Percentiles rank a stretch among this genome's conserved stretches.
phyloP scores from a whole-genome alignment of 2,329 filamentous ascomycete genomes.

The Delphinella strobiligena region DNA sequence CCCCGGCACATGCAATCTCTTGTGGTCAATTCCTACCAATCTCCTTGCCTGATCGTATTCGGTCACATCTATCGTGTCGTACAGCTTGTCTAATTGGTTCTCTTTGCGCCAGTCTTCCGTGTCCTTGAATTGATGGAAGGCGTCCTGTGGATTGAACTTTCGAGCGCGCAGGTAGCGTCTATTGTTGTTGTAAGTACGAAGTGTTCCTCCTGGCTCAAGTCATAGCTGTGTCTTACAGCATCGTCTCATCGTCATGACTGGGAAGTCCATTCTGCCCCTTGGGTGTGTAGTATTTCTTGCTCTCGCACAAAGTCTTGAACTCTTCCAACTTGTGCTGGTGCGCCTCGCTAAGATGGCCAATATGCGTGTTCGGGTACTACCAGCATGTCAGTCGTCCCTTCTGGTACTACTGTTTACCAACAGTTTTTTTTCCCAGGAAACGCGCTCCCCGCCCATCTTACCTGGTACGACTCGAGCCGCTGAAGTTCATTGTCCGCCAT shows the following conservation, averaged over 20 bases:
- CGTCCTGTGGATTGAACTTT: conserved; percentile 66
- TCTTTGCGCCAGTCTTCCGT: conserved; percentile 79
- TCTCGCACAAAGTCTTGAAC: conserved; percentile 59
- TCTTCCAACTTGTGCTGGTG: conserved; percentile 55
- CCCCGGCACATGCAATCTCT: background rate
- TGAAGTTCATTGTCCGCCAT: conserved; percentile 13
- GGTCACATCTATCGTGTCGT: conserved; percentile 73
- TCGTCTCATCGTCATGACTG: conserved; percentile 61
- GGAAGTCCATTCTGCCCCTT: conserved; percentile 24
- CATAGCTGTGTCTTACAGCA: conserved; percentile 61
- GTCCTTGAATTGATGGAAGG: conserved; percentile 71
- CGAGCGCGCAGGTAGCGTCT: conserved; percentile 80
- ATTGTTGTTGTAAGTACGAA: conserved; percentile 2
- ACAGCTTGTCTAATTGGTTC: conserved; percentile 66
- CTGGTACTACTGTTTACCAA: background rate
- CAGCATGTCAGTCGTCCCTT: conserved; percentile 1
- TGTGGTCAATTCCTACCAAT: conserved; percentile 43
- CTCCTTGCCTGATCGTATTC: conserved; percentile 70
- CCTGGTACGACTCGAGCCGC: conserved; percentile 19
- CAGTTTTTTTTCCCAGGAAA: background rate
- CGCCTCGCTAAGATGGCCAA: conserved; percentile 59
- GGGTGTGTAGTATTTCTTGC: conserved; percentile 52
- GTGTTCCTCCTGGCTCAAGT: too few species aligned
- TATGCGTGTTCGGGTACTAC: conserved; percentile 62
- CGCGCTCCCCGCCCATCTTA: conserved; percentile 9